Evolutionary conservation across 2,329 filamentous ascomycete genomes (phyloP).

Genomic region (Cercospora brassicicola): DNA sequence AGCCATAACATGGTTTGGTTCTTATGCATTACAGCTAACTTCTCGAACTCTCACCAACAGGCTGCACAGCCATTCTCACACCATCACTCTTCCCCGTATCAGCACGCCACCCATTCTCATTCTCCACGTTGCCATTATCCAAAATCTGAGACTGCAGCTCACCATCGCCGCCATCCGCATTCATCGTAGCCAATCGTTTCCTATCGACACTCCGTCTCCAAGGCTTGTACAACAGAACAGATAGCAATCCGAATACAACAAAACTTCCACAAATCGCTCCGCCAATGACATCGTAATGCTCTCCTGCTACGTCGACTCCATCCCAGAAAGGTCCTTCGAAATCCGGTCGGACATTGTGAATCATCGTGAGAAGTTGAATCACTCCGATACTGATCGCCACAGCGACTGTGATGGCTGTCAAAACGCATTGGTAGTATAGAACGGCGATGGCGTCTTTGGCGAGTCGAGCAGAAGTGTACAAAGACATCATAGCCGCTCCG

Average conservation of each 20-base stretch:
- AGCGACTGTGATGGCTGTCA: constrained; percentile 78
- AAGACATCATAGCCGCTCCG: constrained; percentile 89
- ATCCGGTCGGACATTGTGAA: constrained; percentile 68
- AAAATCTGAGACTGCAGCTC: constrained; percentile 1
- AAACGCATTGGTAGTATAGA: constrained; percentile 86
- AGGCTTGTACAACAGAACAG: constrained; percentile 72
- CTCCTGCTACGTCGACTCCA: constrained; percentile 71
- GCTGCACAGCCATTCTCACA: constrained; percentile 18
- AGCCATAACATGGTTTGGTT: background rate
- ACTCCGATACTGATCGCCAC: constrained; percentile 84
- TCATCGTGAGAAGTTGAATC: constrained; percentile 77
- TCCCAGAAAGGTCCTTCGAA: constrained; percentile 85
- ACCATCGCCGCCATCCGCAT: constrained; percentile 7
- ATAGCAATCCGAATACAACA: constrained; percentile 70
- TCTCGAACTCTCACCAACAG: constrained; percentile 18
- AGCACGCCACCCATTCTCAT: constrained; percentile 7
- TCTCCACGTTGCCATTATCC: constrained; percentile 10
- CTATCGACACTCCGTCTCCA: constrained; percentile 67
- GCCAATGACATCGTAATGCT: constrained; percentile 83
- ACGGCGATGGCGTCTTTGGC: constrained; percentile 83
- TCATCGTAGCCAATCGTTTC: constrained; percentile 9
- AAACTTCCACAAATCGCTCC: constrained; percentile 85
- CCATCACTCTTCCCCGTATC: constrained; percentile 13
- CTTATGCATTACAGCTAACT: background rate
- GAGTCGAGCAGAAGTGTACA: constrained; percentile 80